Base-by-base conservation (phyloP, 2,329 filamentous ascomycete species). In the Elsinoe australis region DNA sequence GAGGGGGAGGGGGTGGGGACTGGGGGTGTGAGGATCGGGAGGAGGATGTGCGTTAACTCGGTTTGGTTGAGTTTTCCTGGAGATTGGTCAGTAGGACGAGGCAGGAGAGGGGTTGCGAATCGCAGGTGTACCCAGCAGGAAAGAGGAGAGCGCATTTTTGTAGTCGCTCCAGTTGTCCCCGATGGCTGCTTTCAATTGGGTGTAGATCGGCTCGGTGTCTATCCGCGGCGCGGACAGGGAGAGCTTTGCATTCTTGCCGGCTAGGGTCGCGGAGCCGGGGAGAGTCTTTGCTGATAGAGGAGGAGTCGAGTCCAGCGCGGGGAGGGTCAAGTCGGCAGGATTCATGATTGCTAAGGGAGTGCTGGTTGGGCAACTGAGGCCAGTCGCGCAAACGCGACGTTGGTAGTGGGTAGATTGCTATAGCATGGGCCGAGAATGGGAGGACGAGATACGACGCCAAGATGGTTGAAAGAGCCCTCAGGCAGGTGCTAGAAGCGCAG, bases 151-250 rank as follows among this genome's bases (percentile, higher is more conserved):
- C 3, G 75, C 68, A 48, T 76, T 72, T 60, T 80, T 80, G 57
- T 83, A 83, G 38, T 71, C 70, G 12, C 68, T 65, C 78, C 78
- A 82, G 54, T 74, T 68, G 50, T 80, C 75, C 51, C 73, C 75
- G 51, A 82, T 72, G 15, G 72, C 71, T 44, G 69, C 66, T 59
- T 82, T 82, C 47, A 83, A 67, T 52, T 77, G 73, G 7, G 75
- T 72, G 58, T 82, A 82, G 44, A 80, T 67, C 19, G 78, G 76
- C 59, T 82, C 79, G 45, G 80, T 64, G 55, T 82, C 79, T 49
- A 82, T 71, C 53, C 79, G 74, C 54, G 76, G 78, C 18, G 76
- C 72, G n/a, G 70, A 70, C 45, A 71, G 70, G 5, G 45, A 33
- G 21, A 48, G 24, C 49, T 56, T 61, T 33, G 71, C 61, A 21